Conservation (phyloP, 2,329 filamentous ascomycete genomes). For the Neurospora crassa region DNA sequence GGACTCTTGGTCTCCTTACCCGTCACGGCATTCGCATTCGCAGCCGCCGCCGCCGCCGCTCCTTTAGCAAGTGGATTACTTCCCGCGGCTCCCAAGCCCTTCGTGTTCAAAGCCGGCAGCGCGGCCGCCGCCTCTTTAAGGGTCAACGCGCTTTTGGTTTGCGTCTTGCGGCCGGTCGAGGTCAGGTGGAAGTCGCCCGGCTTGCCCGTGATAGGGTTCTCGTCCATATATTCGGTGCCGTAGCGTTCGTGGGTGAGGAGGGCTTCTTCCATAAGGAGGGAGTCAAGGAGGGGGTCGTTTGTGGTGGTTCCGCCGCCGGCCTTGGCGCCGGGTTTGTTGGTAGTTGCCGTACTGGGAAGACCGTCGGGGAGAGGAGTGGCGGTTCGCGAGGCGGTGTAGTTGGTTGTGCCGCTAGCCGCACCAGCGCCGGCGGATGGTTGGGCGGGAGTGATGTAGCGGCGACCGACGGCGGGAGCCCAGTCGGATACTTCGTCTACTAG, state of each 20-base stretch:
- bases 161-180: conserved; percentile 46
- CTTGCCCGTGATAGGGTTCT: conserved; percentile 57
- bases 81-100: conserved; percentile 12
- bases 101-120: conserved; percentile 29
- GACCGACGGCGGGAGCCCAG: conserved; percentile 46
- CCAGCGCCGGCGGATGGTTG: not conserved
- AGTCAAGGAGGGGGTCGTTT: conserved; percentile 28
- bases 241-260: conserved; percentile 47
- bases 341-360: conserved; percentile 18
- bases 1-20: conserved; percentile 34
- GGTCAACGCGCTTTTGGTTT: conserved; percentile 7
- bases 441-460: conserved; percentile 37
- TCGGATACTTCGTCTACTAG: conserved; percentile 39
- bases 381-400: conserved; percentile 30
- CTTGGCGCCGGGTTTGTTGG: conserved; percentile 19
- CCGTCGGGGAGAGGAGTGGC: conserved; percentile 38
- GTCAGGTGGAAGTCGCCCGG: conserved; percentile 57
- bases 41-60: conserved; percentile 20
- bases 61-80: not conserved
- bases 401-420: conserved; percentile 13
- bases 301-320: conserved; percentile 26
- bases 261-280: conserved; percentile 45
- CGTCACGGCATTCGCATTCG: conserved; percentile 22
- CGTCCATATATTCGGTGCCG: conserved; percentile 57
- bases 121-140: conserved; percentile 25